Base-by-base conservation (phyloP, 441 rosid genomes). In the Daphne laureola region DNA sequence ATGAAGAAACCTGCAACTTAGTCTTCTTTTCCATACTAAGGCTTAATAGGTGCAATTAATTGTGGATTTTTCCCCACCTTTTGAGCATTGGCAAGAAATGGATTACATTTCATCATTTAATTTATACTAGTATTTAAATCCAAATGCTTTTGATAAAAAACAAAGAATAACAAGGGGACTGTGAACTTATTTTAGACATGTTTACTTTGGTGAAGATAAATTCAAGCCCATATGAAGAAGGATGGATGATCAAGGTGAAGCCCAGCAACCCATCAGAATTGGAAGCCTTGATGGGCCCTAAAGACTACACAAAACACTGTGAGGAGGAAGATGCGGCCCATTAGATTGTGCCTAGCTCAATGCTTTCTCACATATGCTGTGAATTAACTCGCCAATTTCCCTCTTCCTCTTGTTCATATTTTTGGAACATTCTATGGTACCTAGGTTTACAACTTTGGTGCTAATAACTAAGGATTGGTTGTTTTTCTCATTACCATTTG, bases 231-330 rank as follows among this genome's bases (percentile, higher is more conserved):
- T 87, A 81, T 49, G 96, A 87, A 67, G 87, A 68, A 13, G 97
- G 97, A 58, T 92, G 98, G 98, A 84, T 92, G 88, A 92, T 89
- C 63, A 92, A 86, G 75, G 91, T 92, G 71, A 92, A 92, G 82
- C 96, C 98, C 12, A 76, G 81, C 59, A 76, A 61, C 60, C 84
- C 97, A 14, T 79, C 83, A 3, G 98, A 92, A 66, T 47, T 86
- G 43, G 86, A 73, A 27, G 73, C 91, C 59, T 73, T 92, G 68
- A 65, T 89, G 89, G 89, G 80, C 61, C 46, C 98, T 21, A 83
- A 70, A 54, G 96, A 83, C 49, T 92, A 89, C 78, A 76, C 83
- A 17, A 84, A 92, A 68, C 80, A 83, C 83, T 93, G 98, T 31
- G 93, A 93, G 75, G 96, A 93, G 62, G 98, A 89, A 78, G 95